Conservation (phyloP, 352 stramenopile genomes). For the Phytophthora colocasiae region DNA sequence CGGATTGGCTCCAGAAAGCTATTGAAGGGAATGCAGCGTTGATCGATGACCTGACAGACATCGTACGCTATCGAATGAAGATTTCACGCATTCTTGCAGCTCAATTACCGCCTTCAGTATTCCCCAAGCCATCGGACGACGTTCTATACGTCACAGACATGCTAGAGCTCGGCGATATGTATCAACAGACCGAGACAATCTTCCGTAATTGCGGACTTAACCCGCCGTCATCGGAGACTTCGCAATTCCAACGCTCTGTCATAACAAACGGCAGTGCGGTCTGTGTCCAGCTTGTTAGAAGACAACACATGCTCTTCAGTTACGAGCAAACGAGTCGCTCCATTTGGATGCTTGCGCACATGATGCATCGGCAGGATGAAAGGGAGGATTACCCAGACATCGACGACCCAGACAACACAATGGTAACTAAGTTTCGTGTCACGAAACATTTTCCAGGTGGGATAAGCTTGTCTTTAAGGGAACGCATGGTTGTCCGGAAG, state of each 20-base stretch:
- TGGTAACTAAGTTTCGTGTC: slow-evolving; percentile 9
- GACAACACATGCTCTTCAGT: slow-evolving; percentile 13
- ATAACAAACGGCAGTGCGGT: not conserved
- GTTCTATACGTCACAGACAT: slow-evolving; percentile 9
- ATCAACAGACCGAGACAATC: slow-evolving; percentile 2
- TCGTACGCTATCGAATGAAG: slow-evolving; percentile 4
- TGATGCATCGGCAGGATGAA: slow-evolving; percentile 8
- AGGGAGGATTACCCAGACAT: slow-evolving; percentile 1
- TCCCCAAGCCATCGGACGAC: not conserved
- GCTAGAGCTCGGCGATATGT: slow-evolving; percentile 1
- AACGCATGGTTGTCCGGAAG: not conserved
- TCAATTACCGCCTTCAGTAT: not conserved
- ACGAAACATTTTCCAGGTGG: not conserved
- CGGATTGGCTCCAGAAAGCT: slow-evolving; percentile 1
- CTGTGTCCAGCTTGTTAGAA: slow-evolving; percentile 1
- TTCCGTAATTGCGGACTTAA: slow-evolving; percentile 5
- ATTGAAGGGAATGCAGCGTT: not conserved
- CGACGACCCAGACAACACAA: slow-evolving; percentile 5
- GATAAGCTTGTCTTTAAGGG: not conserved
- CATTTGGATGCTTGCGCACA: slow-evolving; percentile 8
- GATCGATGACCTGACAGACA: not conserved
- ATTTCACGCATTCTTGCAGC: not conserved
- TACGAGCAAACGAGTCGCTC: slow-evolving; percentile 8
- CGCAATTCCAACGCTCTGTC: slow-evolving; percentile 3
- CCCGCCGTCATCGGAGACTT: not conserved